phyloP scores from a whole-genome alignment of 148 eudicot species.

The Vaccinium darrowii region DNA sequence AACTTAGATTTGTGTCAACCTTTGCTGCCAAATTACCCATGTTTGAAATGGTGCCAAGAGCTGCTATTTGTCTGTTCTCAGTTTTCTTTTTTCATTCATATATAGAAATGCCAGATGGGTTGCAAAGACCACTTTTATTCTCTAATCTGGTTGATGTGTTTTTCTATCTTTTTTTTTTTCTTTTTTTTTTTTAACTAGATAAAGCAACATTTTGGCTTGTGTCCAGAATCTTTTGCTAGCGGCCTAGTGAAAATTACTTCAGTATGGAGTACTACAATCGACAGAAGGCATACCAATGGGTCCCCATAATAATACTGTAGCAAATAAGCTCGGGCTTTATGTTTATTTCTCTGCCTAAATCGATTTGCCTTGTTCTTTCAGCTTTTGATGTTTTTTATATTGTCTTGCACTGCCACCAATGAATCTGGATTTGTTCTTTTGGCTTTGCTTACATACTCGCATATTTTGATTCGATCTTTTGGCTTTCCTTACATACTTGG shows the following conservation, averaged over 20 bases:
- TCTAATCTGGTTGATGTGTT: constrained; percentile 20
- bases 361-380: background rate
- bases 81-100: background rate
- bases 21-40: background rate
- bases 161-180: background rate
- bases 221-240: constrained; percentile 10
- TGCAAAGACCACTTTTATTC: constrained; percentile 18
- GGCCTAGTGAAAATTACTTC: background rate
- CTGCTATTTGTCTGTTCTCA: constrained; percentile 10
- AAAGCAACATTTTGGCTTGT: constrained; percentile 17
- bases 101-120: constrained; percentile 15
- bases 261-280: background rate
- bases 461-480: background rate
- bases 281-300: background rate
- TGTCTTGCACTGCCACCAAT: background rate
- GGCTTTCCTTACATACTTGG: background rate
- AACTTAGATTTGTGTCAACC: background rate
- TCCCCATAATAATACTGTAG: background rate
- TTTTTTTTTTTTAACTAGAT: constrained; percentile 11
- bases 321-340: background rate
- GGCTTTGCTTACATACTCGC: too few species aligned
- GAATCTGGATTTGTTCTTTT: background rate
- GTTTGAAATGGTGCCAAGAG: constrained; percentile 11
- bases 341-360: background rate
- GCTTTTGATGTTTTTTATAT: background rate